Conservation (phyloP, 2,329 filamentous ascomycete genomes). For the Colletotrichum trifolii region DNA sequence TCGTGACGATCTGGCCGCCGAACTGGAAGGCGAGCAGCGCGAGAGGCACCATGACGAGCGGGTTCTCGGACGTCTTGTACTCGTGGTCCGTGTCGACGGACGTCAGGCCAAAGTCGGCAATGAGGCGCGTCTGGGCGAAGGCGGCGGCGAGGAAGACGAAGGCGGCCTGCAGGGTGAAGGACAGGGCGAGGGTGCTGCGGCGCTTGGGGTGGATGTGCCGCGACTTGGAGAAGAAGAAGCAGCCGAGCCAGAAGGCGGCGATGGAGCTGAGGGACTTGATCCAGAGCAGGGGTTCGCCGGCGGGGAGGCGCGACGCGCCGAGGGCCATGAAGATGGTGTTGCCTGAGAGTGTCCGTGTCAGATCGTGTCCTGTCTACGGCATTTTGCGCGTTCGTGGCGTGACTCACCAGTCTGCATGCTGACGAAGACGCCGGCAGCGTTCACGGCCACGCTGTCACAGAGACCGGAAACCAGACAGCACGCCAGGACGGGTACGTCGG, state of each 20-base stretch:
- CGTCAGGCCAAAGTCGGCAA: constrained; percentile 54
- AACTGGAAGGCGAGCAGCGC: constrained; percentile 63
- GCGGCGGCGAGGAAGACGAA: constrained; percentile 64
- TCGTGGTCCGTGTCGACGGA: constrained; percentile 33
- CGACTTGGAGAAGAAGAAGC: constrained; percentile 56
- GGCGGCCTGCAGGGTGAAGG: constrained; percentile 63
- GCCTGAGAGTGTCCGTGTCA: constrained; percentile 45
- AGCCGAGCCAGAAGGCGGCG: constrained; percentile 63
- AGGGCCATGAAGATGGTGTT: constrained; percentile 74
- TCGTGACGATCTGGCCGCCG: constrained; percentile 64
- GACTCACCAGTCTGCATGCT: constrained; percentile 50
- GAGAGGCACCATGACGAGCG: constrained; percentile 57
- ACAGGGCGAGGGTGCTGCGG: constrained; percentile 55
- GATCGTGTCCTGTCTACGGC: neutral
- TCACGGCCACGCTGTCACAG: constrained; percentile 54
- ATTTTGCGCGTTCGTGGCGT: too few relatives aligned
- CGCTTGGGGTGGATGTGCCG: constrained; percentile 49
- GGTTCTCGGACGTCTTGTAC: constrained; percentile 43
- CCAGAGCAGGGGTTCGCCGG: constrained; percentile 62
- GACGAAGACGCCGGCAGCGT: constrained; percentile 52
- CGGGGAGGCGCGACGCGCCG: constrained; percentile 63
- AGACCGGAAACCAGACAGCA: constrained; percentile 53
- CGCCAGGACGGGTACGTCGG: constrained; percentile 52
- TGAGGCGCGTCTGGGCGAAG: constrained; percentile 58
- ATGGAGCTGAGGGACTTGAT: constrained; percentile 65